Conservation (phyloP, 495 filamentous ascomycete species). For the Neurospora discreta region DNA sequence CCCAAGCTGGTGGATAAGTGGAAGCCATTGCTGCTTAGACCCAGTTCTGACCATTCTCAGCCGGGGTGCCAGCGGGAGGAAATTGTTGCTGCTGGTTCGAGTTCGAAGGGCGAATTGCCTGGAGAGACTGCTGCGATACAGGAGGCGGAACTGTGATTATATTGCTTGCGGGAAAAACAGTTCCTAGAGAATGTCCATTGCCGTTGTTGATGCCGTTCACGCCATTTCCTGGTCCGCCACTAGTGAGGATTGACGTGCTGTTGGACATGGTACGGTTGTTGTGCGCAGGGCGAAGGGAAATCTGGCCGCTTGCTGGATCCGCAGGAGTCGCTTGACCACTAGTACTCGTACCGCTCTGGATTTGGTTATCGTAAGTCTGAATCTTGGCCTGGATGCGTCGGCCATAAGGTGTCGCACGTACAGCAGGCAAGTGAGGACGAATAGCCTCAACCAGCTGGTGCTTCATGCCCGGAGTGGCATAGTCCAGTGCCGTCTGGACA, state of each 20-base stretch:
- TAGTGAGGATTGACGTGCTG: constrained; percentile 17
- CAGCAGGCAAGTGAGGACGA: constrained; percentile 67
- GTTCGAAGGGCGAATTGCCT: background rate
- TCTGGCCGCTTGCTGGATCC: constrained; percentile 32
- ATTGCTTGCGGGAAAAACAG: constrained; percentile 16
- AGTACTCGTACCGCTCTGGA: constrained; percentile 16
- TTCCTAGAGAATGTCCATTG: constrained; percentile 16
- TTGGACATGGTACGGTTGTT: constrained; percentile 22
- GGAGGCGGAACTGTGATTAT: constrained; percentile 16
- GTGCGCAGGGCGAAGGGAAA: constrained; percentile 20
- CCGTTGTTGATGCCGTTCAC: constrained; percentile 19
- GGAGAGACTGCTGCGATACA: constrained; percentile 12
- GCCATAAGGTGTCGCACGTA: constrained; percentile 83
- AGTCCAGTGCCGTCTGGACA: constrained; percentile 89
- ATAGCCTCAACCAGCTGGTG: constrained; percentile 66
- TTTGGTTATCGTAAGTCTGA: constrained; percentile 31
- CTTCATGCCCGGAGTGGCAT: constrained; percentile 60
- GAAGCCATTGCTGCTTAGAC: constrained; percentile 15
- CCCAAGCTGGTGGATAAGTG: constrained; percentile 14
- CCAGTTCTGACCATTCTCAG: constrained; percentile 20
- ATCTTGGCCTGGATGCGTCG: constrained; percentile 88
- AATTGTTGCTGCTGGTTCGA: constrained; percentile 14
- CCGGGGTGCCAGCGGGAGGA: background rate
- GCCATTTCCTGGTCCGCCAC: constrained; percentile 16
- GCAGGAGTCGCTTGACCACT: constrained; percentile 24